These are phyloP conservation scores for Penstemon eatonii DNA, from an alignment of 257 asterid genomes.

Conservation along the genomic window DNA sequence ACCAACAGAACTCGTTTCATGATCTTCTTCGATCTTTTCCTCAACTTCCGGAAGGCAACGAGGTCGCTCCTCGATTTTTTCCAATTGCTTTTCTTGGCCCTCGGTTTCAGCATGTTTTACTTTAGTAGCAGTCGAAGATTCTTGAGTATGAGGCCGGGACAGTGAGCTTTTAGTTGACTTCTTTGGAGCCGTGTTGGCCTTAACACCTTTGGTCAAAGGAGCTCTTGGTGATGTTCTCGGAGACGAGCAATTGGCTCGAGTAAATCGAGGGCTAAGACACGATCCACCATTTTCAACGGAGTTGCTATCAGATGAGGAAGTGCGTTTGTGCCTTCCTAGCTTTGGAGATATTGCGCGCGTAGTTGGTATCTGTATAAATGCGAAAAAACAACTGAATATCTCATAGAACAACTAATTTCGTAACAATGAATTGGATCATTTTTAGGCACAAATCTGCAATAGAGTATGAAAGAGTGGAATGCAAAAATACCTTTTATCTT, in stretches of 20 bases:
- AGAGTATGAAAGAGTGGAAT: no score
- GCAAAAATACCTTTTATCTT: no score
- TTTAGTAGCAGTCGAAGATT: conserved; percentile 35
- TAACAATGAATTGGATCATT: not conserved
- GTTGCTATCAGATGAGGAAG: conserved; percentile 24
- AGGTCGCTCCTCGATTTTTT: conserved; percentile 30
- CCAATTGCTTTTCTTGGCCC: conserved; percentile 11
- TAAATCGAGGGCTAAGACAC: conserved; percentile 41
- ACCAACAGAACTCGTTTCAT: conserved; percentile 20
- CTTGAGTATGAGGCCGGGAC: conserved; percentile 38
- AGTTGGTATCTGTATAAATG: conserved; percentile 58
- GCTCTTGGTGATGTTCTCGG: conserved; percentile 36
- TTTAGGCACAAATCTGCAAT: no score
- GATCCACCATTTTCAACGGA: conserved; percentile 44
- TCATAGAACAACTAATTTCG: not conserved
- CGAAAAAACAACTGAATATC: not conserved
- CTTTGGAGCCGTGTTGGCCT: conserved; percentile 30
- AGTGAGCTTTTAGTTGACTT: conserved; percentile 40
- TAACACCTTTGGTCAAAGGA: conserved; percentile 30
- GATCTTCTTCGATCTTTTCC: conserved; percentile 21
- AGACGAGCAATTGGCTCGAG: conserved; percentile 23
- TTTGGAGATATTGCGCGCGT: conserved; percentile 85
- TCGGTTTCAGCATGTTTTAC: conserved; percentile 35
- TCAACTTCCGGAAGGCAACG: conserved; percentile 30
- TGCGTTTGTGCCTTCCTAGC: conserved; percentile 66